Conservation (phyloP, 192 early-diverging fungal species). For the Coemansia sp. region DNA sequence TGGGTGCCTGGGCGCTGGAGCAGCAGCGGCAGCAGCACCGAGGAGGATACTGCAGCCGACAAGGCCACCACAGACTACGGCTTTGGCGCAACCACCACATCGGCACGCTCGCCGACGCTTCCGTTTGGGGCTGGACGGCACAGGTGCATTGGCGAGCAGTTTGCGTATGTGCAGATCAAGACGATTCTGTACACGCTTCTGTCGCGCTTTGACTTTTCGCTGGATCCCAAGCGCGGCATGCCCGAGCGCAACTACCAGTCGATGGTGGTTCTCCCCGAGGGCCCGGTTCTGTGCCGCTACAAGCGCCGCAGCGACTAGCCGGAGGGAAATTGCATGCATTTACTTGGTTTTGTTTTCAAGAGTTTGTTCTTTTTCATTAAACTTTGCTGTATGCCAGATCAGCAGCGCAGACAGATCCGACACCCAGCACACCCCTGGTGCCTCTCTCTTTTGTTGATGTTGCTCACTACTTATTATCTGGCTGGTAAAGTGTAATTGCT, state of each 20-base stretch:
- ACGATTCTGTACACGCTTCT: conserved; percentile 83
- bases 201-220: conserved; percentile 70
- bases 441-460: too few species aligned
- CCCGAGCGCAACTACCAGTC: conserved; percentile 86
- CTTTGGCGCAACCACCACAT: conserved; percentile 64
- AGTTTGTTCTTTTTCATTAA: not conserved
- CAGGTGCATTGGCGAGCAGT: conserved; percentile 97
- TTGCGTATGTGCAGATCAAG: conserved; percentile 96
- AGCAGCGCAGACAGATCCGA: too few species aligned
- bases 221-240: conserved; percentile 68
- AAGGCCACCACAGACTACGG: conserved; percentile 69
- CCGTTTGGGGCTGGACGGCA: conserved; percentile 98
- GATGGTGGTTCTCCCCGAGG: conserved; percentile 86
- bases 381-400: too few species aligned
- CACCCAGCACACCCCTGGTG: too few species aligned
- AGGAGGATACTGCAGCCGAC: conserved; percentile 58
- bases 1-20: conserved; percentile 84
- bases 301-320: conserved; percentile 30
- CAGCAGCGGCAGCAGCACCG: conserved; percentile 48
- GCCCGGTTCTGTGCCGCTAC: conserved; percentile 58
- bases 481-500: too few species aligned
- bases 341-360: not conserved
- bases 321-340: too few species aligned
- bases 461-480: too few species aligned
- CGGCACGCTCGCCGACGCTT: conserved; percentile 80